Evolutionary conservation across 108 stramenopile species (phyloP).

Genomic region (Skeletonema tropicum): DNA sequence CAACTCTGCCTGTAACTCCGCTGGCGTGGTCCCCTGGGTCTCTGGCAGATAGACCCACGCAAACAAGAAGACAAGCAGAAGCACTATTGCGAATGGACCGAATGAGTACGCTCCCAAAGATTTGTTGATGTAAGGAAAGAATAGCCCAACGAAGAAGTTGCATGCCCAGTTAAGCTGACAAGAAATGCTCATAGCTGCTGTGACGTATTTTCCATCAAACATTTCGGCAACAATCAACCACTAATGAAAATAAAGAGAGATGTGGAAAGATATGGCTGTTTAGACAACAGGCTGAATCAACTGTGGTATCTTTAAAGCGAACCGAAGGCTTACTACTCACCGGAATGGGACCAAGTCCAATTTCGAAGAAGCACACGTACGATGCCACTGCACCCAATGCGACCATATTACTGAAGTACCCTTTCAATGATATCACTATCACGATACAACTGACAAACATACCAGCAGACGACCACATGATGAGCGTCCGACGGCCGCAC

Average conservation of each 20-base stretch:
- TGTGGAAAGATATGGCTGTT: conserved; percentile 20
- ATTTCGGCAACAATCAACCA: conserved; percentile 93
- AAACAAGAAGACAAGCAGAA: conserved; percentile 62
- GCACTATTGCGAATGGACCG: conserved; percentile 79
- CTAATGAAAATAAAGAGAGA: neutral
- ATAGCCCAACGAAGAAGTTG: conserved; percentile 90
- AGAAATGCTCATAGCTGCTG: conserved; percentile 81
- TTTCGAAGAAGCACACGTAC: conserved; percentile 94
- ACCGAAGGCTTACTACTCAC: conserved; percentile 21
- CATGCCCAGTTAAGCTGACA: conserved; percentile 93
- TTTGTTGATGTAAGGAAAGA: conserved; percentile 87
- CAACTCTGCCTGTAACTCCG: conserved; percentile 74
- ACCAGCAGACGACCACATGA: conserved; percentile 87
- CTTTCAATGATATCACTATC: conserved; percentile 69
- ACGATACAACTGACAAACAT: conserved; percentile 78
- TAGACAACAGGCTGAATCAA: neutral
- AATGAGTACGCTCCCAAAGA: conserved; percentile 76
- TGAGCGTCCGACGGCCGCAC: conserved; percentile 82
- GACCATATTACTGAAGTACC: conserved; percentile 65
- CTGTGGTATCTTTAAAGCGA: too few relatives aligned
- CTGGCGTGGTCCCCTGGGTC: conserved; percentile 84
- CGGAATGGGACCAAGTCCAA: conserved; percentile 97
- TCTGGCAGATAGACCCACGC: conserved; percentile 73
- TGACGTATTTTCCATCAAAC: conserved; percentile 93
- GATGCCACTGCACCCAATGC: conserved; percentile 83